phyloP scores from a whole-genome alignment of 257 asterid species.

The Forsythia suspensa region DNA sequence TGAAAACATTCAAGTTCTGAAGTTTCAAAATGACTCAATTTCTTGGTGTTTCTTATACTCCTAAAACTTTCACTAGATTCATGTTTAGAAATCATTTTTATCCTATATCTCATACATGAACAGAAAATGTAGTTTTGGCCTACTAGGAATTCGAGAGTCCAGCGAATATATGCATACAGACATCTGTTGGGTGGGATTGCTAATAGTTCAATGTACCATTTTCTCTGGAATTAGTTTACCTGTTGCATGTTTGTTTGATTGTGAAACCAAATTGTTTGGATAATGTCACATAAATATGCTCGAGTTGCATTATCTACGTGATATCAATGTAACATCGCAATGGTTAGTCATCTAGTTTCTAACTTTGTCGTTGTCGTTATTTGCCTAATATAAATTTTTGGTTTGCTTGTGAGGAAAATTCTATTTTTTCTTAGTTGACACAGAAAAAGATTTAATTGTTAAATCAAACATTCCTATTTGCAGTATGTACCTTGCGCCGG shows the following conservation, averaged over 20 bases:
- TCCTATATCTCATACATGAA: not conserved
- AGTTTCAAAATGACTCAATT: not conserved
- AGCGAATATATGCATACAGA: not conserved
- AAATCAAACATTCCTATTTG: constrained; percentile 19
- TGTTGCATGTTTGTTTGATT: not conserved
- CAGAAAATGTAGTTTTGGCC: not conserved
- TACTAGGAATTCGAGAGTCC: not conserved
- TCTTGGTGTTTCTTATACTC: not conserved
- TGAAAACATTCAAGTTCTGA: not conserved
- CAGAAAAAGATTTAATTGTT: constrained; percentile 14
- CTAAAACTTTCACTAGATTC: not conserved
- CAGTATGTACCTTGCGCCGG: constrained; percentile 87
- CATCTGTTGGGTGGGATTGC: not conserved
- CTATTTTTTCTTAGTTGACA: not conserved
- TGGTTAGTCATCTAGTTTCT: not conserved
- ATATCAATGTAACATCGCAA: not conserved
- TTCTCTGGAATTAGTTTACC: not conserved
- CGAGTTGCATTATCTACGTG: not conserved
- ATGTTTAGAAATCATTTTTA: not conserved
- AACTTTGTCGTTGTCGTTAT: not conserved
- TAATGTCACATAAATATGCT: not conserved
- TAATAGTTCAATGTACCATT: not conserved
- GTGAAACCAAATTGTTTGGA: not conserved
- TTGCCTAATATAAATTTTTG: not conserved
- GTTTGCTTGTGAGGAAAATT: not conserved